These are phyloP conservation scores for Cystobasidiaceae sp. DNA, from an alignment of 1,284 basidiomycete genomes.

Conservation along the genomic window DNA sequence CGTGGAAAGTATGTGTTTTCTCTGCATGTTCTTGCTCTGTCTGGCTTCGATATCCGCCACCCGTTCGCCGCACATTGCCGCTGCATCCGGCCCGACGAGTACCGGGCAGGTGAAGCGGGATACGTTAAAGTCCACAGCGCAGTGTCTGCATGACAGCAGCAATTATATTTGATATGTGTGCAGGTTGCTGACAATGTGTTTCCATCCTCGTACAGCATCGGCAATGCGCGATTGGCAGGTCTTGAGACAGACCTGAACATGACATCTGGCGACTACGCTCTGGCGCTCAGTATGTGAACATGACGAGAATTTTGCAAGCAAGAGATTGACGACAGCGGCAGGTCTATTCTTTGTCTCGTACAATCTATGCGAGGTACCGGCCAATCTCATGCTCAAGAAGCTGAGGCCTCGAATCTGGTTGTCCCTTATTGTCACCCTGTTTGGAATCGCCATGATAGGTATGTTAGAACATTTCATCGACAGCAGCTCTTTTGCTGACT, in stretches of 20 bases:
- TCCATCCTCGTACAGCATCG: conserved; percentile 15
- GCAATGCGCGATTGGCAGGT: conserved; percentile 38
- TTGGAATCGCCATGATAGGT: conserved; percentile 67
- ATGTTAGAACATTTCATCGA: conserved; percentile 63
- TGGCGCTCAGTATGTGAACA: conserved; percentile 36
- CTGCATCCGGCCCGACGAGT: no score
- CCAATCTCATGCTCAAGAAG: conserved; percentile 55
- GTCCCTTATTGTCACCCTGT: conserved; percentile 48
- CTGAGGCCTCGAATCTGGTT: conserved; percentile 63
- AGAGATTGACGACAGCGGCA: conserved; percentile 39
- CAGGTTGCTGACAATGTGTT: not conserved
- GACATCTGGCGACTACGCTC: conserved; percentile 34
- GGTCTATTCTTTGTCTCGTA: conserved; percentile 26
- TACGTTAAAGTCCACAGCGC: no score
- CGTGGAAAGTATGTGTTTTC: conserved; percentile 14
- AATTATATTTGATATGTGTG: not conserved
- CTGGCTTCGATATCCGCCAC: no score
- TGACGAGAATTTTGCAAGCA: conserved; percentile 59
- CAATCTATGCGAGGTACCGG: conserved; percentile 43
- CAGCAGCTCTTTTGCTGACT: conserved; percentile 63
- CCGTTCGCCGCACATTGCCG: no score
- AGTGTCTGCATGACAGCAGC: no score
- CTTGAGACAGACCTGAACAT: conserved; percentile 39
- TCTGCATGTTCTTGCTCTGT: not conserved
- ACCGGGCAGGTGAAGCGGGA: no score